Percentiles rank a stretch among this genome's conserved stretches.
phyloP scores from a whole-genome alignment of 1,284 basidiomycete species.

The Ganoderma sinense region DNA sequence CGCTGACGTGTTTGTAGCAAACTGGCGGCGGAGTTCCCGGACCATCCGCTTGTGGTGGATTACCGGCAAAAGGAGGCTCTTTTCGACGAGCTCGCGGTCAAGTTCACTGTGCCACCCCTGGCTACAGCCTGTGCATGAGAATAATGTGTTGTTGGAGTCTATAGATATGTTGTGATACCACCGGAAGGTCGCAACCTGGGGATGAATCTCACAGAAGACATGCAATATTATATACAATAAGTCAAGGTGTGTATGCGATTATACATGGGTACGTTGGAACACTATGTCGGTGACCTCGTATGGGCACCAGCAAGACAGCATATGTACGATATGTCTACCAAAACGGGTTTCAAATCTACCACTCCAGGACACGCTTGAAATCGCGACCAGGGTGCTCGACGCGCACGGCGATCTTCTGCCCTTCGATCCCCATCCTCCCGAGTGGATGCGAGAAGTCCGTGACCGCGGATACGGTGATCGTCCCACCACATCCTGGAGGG shows the following conservation, averaged over 20 bases:
- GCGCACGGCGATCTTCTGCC: constrained; percentile 27
- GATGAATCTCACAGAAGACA: neutral
- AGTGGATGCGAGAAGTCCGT: constrained; percentile 32
- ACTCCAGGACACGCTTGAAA: neutral
- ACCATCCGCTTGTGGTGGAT: constrained; percentile 75
- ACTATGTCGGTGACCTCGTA: neutral
- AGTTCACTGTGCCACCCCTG: constrained; percentile 68
- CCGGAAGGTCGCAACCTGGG: neutral
- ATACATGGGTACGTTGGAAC: neutral
- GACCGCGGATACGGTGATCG: constrained; percentile 26
- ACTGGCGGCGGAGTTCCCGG: constrained; percentile 63
- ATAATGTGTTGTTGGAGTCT: constrained; percentile 5
- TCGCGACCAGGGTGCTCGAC: constrained; percentile 25
- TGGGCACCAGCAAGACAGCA: neutral
- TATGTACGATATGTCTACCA: neutral
- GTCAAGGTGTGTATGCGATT: constrained; percentile 3
- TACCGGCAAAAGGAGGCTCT: constrained; percentile 63
- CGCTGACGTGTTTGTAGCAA: constrained; percentile 49
- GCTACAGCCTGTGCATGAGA: constrained; percentile 46
- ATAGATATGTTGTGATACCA: neutral
- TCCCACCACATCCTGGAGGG: constrained; percentile 30
- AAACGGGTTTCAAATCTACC: neutral
- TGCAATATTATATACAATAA: neutral
- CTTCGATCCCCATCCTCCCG: constrained; percentile 24
- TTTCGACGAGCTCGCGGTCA: constrained; percentile 78